Evolutionary conservation across 805 yeast genomes (phyloP).

Genomic region (Cyberlindnera suaveolens): DNA sequence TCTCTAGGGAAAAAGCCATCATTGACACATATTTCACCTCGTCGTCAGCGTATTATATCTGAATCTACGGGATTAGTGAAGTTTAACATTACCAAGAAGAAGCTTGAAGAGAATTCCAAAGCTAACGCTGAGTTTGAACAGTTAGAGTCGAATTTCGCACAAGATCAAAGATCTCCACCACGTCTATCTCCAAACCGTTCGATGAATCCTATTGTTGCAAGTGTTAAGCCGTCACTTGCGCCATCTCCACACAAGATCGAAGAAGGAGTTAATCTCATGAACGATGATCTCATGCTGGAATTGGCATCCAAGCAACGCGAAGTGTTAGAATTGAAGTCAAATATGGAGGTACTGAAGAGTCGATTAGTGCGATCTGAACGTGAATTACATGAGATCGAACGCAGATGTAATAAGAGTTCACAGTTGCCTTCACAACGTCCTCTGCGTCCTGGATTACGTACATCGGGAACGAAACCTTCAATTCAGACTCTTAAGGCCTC

Average conservation of each 20-base stretch:
- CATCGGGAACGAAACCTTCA: slow-evolving; percentile 10
- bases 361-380: slow-evolving; percentile 34
- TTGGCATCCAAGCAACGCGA: slow-evolving; percentile 50
- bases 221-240: neutral
- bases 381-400: slow-evolving; percentile 32
- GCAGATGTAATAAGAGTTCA: slow-evolving; percentile 21
- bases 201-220: neutral
- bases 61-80: slow-evolving; percentile 47
- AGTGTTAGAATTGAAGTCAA: slow-evolving; percentile 42
- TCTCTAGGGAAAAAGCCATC: neutral
- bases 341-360: slow-evolving; percentile 27
- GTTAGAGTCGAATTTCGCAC: slow-evolving; percentile 5
- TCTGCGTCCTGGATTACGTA: neutral
- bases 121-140: slow-evolving; percentile 13
- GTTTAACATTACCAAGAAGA: slow-evolving; percentile 24
- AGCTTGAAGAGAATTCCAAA: slow-evolving; percentile 8
- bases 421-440: slow-evolving; percentile 1
- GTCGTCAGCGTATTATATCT: slow-evolving; percentile 36
- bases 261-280: slow-evolving; percentile 1
- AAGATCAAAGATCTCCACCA: neutral
- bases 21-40: slow-evolving; percentile 3
- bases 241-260: neutral
- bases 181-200: slow-evolving; percentile 2
- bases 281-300: slow-evolving; percentile 27
- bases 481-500: slow-evolving; percentile 8